Conservation (phyloP, 1,139 yeast species). For the Candida gigantensis region DNA sequence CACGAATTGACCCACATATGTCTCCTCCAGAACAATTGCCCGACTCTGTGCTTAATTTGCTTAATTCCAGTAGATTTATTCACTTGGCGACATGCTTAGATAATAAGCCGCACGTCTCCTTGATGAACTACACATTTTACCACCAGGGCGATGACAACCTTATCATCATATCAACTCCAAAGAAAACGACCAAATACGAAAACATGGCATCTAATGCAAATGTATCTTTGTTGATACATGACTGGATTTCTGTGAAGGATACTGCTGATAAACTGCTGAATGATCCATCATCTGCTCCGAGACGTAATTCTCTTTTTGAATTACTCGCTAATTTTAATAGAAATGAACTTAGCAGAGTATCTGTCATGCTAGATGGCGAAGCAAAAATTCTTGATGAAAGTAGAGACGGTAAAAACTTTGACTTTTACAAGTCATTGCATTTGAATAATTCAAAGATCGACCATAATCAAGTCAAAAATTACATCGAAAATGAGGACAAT, state of each 20-base stretch:
- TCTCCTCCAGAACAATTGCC: slow-evolving; percentile 42
- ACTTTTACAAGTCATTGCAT: slow-evolving; percentile 59
- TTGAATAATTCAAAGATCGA: slow-evolving; percentile 69
- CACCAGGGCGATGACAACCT: slow-evolving; percentile 40
- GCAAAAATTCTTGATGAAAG: slow-evolving; percentile 55
- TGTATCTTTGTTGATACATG: slow-evolving; percentile 82
- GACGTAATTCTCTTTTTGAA: slow-evolving; percentile 54
- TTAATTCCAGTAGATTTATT: slow-evolving; percentile 63
- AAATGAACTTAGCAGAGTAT: slow-evolving; percentile 70
- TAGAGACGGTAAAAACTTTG: slow-evolving; percentile 44
- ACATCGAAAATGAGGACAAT: slow-evolving; percentile 53
- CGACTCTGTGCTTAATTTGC: slow-evolving; percentile 51
- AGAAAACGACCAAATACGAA: slow-evolving; percentile 65
- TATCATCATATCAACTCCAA: slow-evolving; percentile 70
- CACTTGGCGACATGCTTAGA: slow-evolving; percentile 78
- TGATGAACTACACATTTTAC: slow-evolving; percentile 82
- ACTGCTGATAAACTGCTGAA: slow-evolving; percentile 16
- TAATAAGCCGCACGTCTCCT: slow-evolving; percentile 76
- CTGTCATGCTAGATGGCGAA: slow-evolving; percentile 75
- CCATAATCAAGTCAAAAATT: slow-evolving; percentile 57
- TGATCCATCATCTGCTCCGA: slow-evolving; percentile 19
- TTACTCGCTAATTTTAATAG: slow-evolving; percentile 73
- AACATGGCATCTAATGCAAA: slow-evolving; percentile 68
- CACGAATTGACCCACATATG: too few relatives aligned
- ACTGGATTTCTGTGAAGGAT: slow-evolving; percentile 69